Conservation (phyloP, 192 early-diverging fungal genomes). For the Phycomyces nitens region DNA sequence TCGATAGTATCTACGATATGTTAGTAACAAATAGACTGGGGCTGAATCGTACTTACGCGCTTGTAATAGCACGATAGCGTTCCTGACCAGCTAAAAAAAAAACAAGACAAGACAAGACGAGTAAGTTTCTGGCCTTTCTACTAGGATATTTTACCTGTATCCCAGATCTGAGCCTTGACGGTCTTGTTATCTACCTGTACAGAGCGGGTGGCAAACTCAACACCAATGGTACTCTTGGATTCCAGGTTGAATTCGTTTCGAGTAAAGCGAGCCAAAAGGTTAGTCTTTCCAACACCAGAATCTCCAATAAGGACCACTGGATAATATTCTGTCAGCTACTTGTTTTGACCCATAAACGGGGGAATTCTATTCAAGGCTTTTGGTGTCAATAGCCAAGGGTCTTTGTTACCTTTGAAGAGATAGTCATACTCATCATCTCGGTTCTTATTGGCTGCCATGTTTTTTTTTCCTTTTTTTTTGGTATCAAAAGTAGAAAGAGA, state of each 20-base stretch:
- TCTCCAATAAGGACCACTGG: slow-evolving; percentile 89
- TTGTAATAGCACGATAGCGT: slow-evolving; percentile 85
- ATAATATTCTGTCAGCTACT: neutral
- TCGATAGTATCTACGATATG: slow-evolving; percentile 76
- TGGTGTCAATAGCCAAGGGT: neutral
- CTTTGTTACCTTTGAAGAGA: slow-evolving; percentile 16
- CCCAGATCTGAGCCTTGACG: slow-evolving; percentile 99
- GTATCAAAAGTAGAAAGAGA: neutral
- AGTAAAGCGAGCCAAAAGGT: slow-evolving; percentile 92
- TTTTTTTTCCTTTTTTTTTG: neutral
- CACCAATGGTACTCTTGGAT: slow-evolving; percentile 98
- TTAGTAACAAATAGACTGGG: neutral
- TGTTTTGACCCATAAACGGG: neutral
- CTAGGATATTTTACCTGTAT: slow-evolving; percentile 69
- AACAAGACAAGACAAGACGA: neutral
- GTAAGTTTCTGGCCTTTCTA: neutral
- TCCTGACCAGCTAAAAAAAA: slow-evolving; percentile 54
- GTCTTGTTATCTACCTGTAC: slow-evolving; percentile 96
- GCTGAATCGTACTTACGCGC: slow-evolving; percentile 53
- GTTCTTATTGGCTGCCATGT: neutral
- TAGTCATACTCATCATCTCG: slow-evolving; percentile 17
- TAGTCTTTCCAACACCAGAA: slow-evolving; percentile 97
- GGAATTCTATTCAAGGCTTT: neutral
- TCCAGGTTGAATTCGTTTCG: slow-evolving; percentile 97
- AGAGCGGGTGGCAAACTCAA: slow-evolving; percentile 94